These are phyloP conservation scores for Populus tomentosa DNA, from an alignment of 441 rosid species.

Conservation along the genomic window DNA sequence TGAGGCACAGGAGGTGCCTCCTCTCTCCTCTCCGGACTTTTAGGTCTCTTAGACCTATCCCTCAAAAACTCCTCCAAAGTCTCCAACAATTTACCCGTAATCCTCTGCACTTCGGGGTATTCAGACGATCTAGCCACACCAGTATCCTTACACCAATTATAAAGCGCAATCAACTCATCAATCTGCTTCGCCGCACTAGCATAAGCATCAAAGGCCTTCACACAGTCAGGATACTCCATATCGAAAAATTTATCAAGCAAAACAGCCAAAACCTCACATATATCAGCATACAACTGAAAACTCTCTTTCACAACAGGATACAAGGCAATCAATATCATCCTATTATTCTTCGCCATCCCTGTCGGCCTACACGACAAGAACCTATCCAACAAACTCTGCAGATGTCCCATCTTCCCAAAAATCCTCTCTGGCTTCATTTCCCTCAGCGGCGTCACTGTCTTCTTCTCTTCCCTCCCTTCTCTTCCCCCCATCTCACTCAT, in stretches of 20 bases:
- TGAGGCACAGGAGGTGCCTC: conserved; percentile 49
- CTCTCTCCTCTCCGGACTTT: conserved; percentile 75
- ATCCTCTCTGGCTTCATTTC: conserved; percentile 85
- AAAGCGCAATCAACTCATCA: conserved; percentile 74
- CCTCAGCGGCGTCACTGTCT: conserved; percentile 61
- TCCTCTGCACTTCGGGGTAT: conserved; percentile 95
- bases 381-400: conserved; percentile 86
- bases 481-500: conserved; percentile 51
- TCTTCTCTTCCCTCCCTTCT: conserved; percentile 41
- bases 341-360: conserved; percentile 66
- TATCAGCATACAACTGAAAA: conserved; percentile 74
- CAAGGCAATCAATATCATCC: conserved; percentile 71
- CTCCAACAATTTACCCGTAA: conserved; percentile 80
- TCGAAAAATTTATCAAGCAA: conserved; percentile 89
- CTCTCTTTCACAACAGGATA: conserved; percentile 88
- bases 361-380: conserved; percentile 79
- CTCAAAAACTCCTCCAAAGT: conserved; percentile 91
- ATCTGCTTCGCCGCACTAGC: conserved; percentile 81
- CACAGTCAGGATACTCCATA: conserved; percentile 87
- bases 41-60: conserved; percentile 79
- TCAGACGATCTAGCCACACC: conserved; percentile 92
- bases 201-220: conserved; percentile 83
- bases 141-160: conserved; percentile 84
- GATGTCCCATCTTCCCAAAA: conserved; percentile 77
- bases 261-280: conserved; percentile 86